phyloP scores from a whole-genome alignment of 176 grass and related monocot species.

The Paspalum vaginatum region DNA sequence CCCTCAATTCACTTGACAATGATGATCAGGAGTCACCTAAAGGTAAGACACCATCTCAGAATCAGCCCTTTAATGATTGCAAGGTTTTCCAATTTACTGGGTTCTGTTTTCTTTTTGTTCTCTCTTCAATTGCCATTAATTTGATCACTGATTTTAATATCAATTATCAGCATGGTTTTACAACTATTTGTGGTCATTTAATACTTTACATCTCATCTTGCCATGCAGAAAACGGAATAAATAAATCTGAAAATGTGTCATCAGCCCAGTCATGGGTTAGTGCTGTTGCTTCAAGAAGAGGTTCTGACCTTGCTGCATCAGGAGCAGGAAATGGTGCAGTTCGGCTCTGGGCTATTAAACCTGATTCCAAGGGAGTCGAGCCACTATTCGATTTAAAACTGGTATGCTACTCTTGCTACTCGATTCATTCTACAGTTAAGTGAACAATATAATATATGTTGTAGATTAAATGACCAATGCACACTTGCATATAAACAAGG shows the following conservation, averaged over 20 bases:
- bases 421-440: neutral
- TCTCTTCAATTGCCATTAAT: conserved; percentile 7
- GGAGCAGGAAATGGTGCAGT: conserved; percentile 79
- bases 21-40: conserved; percentile 38
- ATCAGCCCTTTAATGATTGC: neutral
- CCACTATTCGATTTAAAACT: conserved; percentile 60
- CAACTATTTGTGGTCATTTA: neutral
- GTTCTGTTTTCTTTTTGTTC: neutral
- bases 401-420: conserved; percentile 46
- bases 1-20: conserved; percentile 14
- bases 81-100: neutral
- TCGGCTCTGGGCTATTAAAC: conserved; percentile 73
- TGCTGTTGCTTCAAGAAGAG: conserved; percentile 72
- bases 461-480: neutral
- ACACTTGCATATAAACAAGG: neutral
- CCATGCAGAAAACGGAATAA: conserved; percentile 57
- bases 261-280: conserved; percentile 77
- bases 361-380: conserved; percentile 67
- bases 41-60: conserved; percentile 31
- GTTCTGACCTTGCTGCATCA: conserved; percentile 84
- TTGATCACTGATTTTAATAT: neutral
- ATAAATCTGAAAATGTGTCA: conserved; percentile 41
- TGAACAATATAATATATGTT: neutral
- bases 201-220: conserved; percentile 7
- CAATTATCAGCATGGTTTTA: neutral